Conservation (phyloP, 495 filamentous ascomycete genomes). For the Xylaria castorea region DNA sequence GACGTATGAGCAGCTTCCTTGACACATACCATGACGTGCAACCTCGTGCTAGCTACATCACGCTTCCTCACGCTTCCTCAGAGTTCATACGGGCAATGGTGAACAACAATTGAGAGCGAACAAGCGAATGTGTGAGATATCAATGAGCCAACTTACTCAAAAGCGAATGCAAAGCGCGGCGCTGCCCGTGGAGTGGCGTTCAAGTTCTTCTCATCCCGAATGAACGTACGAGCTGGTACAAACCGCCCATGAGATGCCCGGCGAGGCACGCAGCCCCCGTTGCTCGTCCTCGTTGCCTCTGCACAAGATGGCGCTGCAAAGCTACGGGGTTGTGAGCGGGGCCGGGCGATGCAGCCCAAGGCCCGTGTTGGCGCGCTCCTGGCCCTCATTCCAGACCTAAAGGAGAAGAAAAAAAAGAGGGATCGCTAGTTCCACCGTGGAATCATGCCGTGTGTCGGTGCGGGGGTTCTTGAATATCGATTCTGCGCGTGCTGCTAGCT, state of each 20-base stretch:
- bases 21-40: neutral
- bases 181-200: conserved; percentile 20
- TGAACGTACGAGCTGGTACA: conserved; percentile 15
- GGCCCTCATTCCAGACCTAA: conserved; percentile 32
- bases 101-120: neutral
- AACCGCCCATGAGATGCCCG: neutral
- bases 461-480: neutral
- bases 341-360: conserved; percentile 27
- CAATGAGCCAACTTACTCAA: conserved; percentile 67
- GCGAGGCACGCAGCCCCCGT: neutral
- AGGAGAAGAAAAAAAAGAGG: conserved; percentile 3
- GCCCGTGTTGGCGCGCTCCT: neutral
- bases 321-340: conserved; percentile 25
- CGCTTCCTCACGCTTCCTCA: neutral
- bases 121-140: conserved; percentile 8
- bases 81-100: neutral
- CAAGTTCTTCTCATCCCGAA: conserved; percentile 13
- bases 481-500: neutral
- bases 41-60: neutral
- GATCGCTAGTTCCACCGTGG: conserved; percentile 2
- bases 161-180: conserved; percentile 74
- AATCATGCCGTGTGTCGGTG: conserved; percentile 19
- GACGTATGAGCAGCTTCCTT: conserved; percentile 26
- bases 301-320: neutral
- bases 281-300: neutral